Base-by-base conservation (phyloP, 2,329 filamentous ascomycete genomes). In the Drechslerella stenobrocha region DNA sequence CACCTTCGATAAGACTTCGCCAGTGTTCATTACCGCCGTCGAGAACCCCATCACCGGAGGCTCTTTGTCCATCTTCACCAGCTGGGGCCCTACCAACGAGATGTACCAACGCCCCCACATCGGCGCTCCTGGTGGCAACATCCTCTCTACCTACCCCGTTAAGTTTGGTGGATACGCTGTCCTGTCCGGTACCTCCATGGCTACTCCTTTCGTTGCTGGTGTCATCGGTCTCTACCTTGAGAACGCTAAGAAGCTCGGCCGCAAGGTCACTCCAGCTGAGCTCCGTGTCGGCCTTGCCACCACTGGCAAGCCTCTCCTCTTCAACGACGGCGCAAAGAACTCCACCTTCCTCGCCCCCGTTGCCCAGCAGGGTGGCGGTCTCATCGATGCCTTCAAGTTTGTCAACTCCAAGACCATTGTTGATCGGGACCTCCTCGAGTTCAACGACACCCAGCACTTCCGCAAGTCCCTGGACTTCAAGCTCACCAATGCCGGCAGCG, bases 361-460 rank as follows among this genome's bases (percentile, higher is more conserved):
- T 9, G 75, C 80, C 2, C 84, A 87, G 72, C 82, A 85, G 71
- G 84, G 84, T 8, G 81, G 76, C 24, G 84, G 84, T 34, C 76
- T 86, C 9, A 76, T 87, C 48, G 82, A 84, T 70, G 84, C 82
- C 2, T 81, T 81, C 69, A 81, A 84, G 59, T 82, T 83, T 2
- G 81, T 83, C 3, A 79, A 81, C 70, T 77, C 81, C 13, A 82
- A 78, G 1, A 80, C 80, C 1, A 72, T 82, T 9, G 76, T 86
- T 18, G 80, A 79, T 71, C 79, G 78, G 7, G 81, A 81, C n/a
- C 82, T 80, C 73, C 75, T 87, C 11, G 80, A 82, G 2, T 85
- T 86, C 76, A 86, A 87, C 73, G 84, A 87, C 74, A 84, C 83
- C 0, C 81, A 82, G 70, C 74, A 86, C 77, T 80, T 84, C 69